Conservation (phyloP, 805 yeast species). For the Candida saitoana region DNA sequence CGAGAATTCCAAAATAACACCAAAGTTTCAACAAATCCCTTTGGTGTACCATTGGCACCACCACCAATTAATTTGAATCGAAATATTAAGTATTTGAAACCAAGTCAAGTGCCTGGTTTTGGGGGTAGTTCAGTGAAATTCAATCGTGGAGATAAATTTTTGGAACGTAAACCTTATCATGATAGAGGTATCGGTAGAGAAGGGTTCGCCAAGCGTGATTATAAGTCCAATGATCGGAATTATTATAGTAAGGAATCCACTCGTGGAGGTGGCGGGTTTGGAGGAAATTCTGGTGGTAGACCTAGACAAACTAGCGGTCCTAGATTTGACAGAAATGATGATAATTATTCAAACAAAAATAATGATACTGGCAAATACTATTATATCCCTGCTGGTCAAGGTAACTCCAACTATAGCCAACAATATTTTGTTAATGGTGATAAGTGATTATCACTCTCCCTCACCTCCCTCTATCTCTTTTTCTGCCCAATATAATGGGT, state of each 20-base stretch:
- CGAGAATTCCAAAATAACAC: constrained; percentile 45
- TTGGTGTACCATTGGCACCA: constrained; percentile 59
- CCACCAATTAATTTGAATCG: constrained; percentile 63
- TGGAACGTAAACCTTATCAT: background rate
- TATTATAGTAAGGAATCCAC: background rate
- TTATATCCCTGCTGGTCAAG: background rate
- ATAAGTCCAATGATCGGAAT: background rate
- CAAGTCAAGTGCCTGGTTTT: background rate
- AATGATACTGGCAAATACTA: background rate
- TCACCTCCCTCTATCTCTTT: background rate
- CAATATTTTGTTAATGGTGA: background rate
- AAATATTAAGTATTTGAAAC: background rate
- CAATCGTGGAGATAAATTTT: background rate
- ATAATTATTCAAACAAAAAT: background rate
- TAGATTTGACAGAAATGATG: background rate
- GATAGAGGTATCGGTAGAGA: background rate
- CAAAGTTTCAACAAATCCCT: constrained; percentile 3
- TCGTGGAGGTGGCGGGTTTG: background rate
- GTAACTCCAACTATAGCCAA: background rate
- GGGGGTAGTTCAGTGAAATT: background rate
- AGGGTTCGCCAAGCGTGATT: background rate
- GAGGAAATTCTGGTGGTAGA: background rate
- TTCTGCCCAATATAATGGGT: too few species aligned
- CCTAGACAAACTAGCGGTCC: background rate
- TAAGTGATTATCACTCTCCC: background rate